These are phyloP conservation scores for Gossypium schwendimanii DNA, from an alignment of 441 rosid genomes.

Conservation along the genomic window DNA sequence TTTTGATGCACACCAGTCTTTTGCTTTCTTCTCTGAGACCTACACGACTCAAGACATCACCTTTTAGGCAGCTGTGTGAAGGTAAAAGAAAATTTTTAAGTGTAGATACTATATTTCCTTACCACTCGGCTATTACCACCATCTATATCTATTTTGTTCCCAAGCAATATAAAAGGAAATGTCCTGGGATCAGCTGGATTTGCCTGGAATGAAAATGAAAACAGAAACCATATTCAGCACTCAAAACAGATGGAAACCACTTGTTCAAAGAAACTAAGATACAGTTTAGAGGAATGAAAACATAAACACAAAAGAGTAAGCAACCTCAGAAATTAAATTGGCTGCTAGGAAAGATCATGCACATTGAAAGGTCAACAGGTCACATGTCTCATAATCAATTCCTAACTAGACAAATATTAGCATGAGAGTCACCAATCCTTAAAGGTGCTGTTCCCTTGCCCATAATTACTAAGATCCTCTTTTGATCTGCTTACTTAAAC, in stretches of 20 bases:
- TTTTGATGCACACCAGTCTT: slow-evolving; percentile 83
- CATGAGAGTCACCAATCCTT: background rate
- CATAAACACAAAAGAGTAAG: background rate
- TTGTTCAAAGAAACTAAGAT: background rate
- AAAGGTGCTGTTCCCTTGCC: background rate
- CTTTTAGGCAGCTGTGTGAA: slow-evolving; percentile 13
- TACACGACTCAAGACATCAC: slow-evolving; percentile 18
- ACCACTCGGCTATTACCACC: slow-evolving; percentile 99
- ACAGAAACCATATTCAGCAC: slow-evolving; percentile 13
- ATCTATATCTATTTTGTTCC: slow-evolving; percentile 95
- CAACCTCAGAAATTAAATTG: background rate
- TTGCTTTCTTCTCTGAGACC: slow-evolving; percentile 96
- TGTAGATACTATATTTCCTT: slow-evolving; percentile 19
- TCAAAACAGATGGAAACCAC: background rate
- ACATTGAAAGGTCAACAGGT: background rate
- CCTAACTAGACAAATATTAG: background rate
- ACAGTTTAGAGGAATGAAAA: background rate
- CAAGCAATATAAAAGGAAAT: slow-evolving; percentile 82
- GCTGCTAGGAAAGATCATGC: slow-evolving; percentile 2
- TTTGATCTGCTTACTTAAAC: slow-evolving; percentile 1
- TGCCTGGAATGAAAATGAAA: slow-evolving; percentile 43
- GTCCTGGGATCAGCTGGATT: slow-evolving; percentile 67
- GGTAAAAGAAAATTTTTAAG: background rate
- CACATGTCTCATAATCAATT: background rate
- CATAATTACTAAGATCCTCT: background rate